Percentiles rank a stretch among this genome's conserved stretches.
Evolutionary conservation across 2,329 filamentous ascomycete genomes (phyloP).

Genomic region (Samsoniella hepiali): DNA sequence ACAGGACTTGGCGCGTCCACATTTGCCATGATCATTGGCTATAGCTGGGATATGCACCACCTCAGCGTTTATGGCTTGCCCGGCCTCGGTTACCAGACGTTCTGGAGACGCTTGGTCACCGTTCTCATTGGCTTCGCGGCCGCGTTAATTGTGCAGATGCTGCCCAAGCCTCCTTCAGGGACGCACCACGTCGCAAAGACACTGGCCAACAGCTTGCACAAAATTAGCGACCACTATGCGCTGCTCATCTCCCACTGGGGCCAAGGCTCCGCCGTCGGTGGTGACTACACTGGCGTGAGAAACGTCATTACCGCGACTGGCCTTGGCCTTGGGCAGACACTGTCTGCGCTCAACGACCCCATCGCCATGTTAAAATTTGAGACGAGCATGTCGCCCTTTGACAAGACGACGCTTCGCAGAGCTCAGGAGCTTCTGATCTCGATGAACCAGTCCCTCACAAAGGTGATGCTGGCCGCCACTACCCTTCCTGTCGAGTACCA

Average conservation of each 20-base stretch:
- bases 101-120: constrained; percentile 44
- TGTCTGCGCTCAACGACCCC: constrained; percentile 26
- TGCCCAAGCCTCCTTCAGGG: constrained; percentile 46
- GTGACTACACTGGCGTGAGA: constrained; percentile 26
- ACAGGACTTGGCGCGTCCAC: constrained; percentile 36
- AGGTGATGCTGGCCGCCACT: constrained; percentile 32
- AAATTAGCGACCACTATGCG: constrained; percentile 47
- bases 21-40: constrained; percentile 43
- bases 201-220: constrained; percentile 41
- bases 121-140: constrained; percentile 44
- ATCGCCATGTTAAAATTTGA: constrained; percentile 32
- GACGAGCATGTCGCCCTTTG: constrained; percentile 31
- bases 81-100: constrained; percentile 44
- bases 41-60: constrained; percentile 45
- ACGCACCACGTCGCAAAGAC: constrained; percentile 43
- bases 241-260: constrained; percentile 45
- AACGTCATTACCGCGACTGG: constrained; percentile 22
- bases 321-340: constrained; percentile 29
- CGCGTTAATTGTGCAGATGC: constrained; percentile 43
- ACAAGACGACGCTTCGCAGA: constrained; percentile 30
- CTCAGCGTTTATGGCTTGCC: constrained; percentile 43
- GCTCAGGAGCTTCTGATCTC: constrained; percentile 30
- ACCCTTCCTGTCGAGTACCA: constrained; percentile 40
- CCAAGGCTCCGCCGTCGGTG: constrained; percentile 26
- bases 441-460: constrained; percentile 34